A percentile compares a stretch with the other conserved stretches of the same genome.
Conservation (phyloP, 2,329 filamentous ascomycete species). For the Hypoxylon sp. region DNA sequence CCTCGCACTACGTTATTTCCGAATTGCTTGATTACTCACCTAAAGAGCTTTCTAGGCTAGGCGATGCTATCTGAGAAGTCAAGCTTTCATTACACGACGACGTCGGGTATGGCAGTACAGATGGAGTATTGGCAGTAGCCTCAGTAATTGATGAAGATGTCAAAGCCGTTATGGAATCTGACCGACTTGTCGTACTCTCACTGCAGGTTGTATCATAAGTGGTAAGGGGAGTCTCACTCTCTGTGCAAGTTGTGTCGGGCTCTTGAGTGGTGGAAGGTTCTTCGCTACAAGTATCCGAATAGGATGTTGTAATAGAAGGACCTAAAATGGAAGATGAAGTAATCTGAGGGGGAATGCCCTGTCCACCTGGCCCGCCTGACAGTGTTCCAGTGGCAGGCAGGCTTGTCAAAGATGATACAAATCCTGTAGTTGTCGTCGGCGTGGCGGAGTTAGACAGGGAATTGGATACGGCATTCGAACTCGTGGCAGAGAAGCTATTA, state of each 20-base stretch:
- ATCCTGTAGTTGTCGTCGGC: constrained; percentile 21
- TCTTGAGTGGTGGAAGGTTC: constrained; percentile 31
- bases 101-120: constrained; percentile 18
- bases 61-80: not conserved
- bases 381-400: constrained; percentile 15
- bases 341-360: constrained; percentile 29
- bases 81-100: constrained; percentile 33
- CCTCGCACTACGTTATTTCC: not conserved
- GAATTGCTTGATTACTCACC: constrained; percentile 37
- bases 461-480: constrained; percentile 18
- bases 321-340: constrained; percentile 28
- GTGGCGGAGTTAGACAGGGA: constrained; percentile 35
- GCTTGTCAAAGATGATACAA: constrained; percentile 9
- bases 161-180: constrained; percentile 29
- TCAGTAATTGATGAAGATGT: constrained; percentile 25
- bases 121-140: constrained; percentile 11
- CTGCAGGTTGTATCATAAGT: constrained; percentile 44
- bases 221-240: constrained; percentile 34
- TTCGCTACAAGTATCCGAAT: constrained; percentile 42
- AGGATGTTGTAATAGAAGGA: constrained; percentile 28
- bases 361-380: constrained; percentile 17
- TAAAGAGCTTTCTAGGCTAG: constrained; percentile 20
- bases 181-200: constrained; percentile 41
- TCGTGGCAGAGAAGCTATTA: constrained; percentile 9
- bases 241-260: constrained; percentile 42